phyloP scores from a whole-genome alignment of 495 filamentous ascomycete genomes.

The Neurospora sp. region DNA sequence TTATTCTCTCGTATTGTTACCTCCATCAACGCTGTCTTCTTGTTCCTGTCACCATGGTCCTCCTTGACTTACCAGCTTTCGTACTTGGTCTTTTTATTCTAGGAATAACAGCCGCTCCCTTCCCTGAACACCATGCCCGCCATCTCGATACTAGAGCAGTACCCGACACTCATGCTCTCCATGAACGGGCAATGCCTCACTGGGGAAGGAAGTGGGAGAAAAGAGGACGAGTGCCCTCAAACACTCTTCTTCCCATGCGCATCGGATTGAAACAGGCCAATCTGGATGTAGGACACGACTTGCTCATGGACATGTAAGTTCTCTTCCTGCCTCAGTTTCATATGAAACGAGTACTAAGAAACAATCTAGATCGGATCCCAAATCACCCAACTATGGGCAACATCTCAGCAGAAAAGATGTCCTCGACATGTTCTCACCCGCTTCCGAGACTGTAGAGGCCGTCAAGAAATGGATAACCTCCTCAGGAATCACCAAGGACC shows the following conservation, averaged over 20 bases:
- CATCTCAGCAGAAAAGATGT: constrained; percentile 40
- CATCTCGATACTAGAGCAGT: constrained; percentile 4
- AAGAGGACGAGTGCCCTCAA: constrained; percentile 7
- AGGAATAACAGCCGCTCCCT: too few relatives aligned
- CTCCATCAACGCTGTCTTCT: too few relatives aligned
- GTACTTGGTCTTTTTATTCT: too few relatives aligned
- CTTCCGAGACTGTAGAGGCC: constrained; percentile 26
- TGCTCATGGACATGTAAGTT: constrained; percentile 25
- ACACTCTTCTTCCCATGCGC: constrained; percentile 18
- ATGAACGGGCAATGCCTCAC: constrained; percentile 23
- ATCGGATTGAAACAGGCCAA: constrained; percentile 23
- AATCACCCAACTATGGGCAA: constrained; percentile 43
- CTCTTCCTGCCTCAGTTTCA: too few relatives aligned
- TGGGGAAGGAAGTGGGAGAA: constrained; percentile 15
- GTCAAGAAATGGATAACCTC: constrained; percentile 40
- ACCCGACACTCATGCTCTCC: constrained; percentile 19
- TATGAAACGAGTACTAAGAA: too few relatives aligned
- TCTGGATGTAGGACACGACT: constrained; percentile 17
- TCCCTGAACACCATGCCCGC: background rate
- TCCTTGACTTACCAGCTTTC: too few relatives aligned
- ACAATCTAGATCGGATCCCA: constrained; percentile 39
- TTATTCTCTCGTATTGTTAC: too few relatives aligned
- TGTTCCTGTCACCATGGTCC: too few relatives aligned
- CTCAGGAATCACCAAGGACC: constrained; percentile 35
- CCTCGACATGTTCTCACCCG: constrained; percentile 42